These are phyloP conservation scores for Elongisporangium undulatum DNA, from an alignment of 352 stramenopile genomes.

Conservation along the genomic window DNA sequence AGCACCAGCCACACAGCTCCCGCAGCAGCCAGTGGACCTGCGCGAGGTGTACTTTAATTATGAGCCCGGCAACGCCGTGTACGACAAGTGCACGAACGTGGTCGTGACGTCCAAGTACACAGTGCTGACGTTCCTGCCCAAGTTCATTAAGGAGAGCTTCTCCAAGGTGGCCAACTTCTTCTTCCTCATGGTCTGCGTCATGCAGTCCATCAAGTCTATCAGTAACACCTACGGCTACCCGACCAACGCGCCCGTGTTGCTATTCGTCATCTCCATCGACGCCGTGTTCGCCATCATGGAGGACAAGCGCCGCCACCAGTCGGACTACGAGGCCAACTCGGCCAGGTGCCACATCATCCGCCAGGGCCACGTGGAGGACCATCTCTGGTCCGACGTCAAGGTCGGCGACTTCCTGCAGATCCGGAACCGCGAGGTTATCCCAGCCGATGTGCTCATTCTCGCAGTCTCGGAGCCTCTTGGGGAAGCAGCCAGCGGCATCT, in stretches of 20 bases:
- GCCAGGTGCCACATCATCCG: constrained; percentile 64
- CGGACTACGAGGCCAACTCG: constrained; percentile 82
- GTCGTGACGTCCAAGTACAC: constrained; percentile 91
- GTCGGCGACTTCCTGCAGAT: constrained; percentile 83
- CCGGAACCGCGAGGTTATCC: constrained; percentile 78
- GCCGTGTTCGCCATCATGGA: constrained; percentile 89
- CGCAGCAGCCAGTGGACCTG: constrained; percentile 14
- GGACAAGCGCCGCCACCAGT: constrained; percentile 69
- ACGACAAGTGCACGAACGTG: constrained; percentile 74
- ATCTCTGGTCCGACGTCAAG: constrained; percentile 76
- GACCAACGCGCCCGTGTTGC: constrained; percentile 72
- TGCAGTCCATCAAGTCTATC: constrained; percentile 84
- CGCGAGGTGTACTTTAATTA: constrained; percentile 79
- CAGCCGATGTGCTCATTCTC: constrained; percentile 82
- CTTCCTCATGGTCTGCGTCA: constrained; percentile 89
- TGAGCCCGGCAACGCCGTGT: constrained; percentile 48
- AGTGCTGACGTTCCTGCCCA: constrained; percentile 79
- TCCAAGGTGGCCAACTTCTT: constrained; percentile 92
- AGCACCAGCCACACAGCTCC: constrained; percentile 8
- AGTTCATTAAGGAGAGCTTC: constrained; percentile 88
- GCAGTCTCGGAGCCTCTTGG: constrained; percentile 64
- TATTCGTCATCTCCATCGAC: constrained; percentile 90
- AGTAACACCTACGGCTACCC: constrained; percentile 78
- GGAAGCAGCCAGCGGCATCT: constrained; percentile 70
- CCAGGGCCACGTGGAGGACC: constrained; percentile 68